Conservation (phyloP, 345 rosid species). For the Garcia nutans region DNA sequence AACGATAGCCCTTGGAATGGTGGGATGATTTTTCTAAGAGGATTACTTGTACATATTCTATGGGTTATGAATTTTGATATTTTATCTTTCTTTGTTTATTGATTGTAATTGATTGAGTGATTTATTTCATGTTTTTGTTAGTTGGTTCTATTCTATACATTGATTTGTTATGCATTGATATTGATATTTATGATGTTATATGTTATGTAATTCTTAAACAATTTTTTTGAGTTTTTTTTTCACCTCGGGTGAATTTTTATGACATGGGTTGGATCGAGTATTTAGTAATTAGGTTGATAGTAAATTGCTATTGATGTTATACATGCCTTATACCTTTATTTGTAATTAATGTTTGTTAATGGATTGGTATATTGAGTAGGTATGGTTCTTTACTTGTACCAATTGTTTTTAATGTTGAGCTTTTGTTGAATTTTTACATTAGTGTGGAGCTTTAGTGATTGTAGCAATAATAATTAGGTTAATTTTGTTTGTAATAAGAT, state of each 20-base stretch:
- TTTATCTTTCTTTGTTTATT: constrained; percentile 9
- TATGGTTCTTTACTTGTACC: neutral
- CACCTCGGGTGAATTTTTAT: constrained; percentile 8
- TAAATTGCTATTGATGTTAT: constrained; percentile 1
- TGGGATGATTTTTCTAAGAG: constrained; percentile 72
- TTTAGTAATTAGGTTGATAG: constrained; percentile 22
- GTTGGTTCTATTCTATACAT: neutral
- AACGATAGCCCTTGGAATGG: constrained; percentile 51
- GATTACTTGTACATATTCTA: constrained; percentile 51
- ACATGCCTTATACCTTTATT: neutral
- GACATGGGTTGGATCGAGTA: constrained; percentile 28
- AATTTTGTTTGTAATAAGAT: neutral
- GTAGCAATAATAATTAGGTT: too few relatives aligned
- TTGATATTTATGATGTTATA: constrained; percentile 16
- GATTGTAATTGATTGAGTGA: constrained; percentile 16
- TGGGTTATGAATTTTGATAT: neutral
- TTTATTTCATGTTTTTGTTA: neutral
- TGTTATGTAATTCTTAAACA: constrained; percentile 8
- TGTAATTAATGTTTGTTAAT: neutral
- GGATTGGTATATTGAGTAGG: neutral
- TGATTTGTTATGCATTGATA: too few relatives aligned
- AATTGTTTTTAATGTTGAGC: neutral
- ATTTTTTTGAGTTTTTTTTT: constrained; percentile 10
- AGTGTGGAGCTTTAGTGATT: neutral
- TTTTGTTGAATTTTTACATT: neutral